Percentiles rank a stretch among this genome's conserved stretches.
Evolutionary conservation across 2,329 filamentous ascomycete species (phyloP).

Genomic region (Ophiocordyceps unilateralis): DNA sequence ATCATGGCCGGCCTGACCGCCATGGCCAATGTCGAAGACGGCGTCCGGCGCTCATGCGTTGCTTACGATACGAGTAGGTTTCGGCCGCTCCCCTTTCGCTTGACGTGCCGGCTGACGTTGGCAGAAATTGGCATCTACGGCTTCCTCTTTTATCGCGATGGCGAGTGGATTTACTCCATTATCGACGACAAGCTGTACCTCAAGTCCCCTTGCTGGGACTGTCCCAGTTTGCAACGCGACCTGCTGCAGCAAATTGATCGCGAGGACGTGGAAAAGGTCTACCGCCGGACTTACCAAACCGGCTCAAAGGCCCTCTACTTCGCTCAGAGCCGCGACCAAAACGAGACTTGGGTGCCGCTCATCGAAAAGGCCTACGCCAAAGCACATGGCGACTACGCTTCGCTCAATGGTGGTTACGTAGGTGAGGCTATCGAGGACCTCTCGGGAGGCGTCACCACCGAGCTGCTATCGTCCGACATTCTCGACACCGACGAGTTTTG

Average conservation of each 20-base stretch:
- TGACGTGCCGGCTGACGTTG: background rate
- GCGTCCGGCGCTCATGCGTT: slow-evolving; percentile 60
- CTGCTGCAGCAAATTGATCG: slow-evolving; percentile 61
- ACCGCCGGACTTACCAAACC: slow-evolving; percentile 53
- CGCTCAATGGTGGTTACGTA: slow-evolving; percentile 54
- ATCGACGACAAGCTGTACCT: slow-evolving; percentile 84
- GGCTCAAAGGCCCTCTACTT: slow-evolving; percentile 67
- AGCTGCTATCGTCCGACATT: slow-evolving; percentile 52
- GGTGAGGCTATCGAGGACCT: slow-evolving; percentile 43
- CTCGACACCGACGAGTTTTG: slow-evolving; percentile 70
- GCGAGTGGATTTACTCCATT: slow-evolving; percentile 83
- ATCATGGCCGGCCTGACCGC: slow-evolving; percentile 64
- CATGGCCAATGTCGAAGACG: slow-evolving; percentile 52
- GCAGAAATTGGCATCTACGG: slow-evolving; percentile 62
- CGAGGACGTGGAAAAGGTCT: slow-evolving; percentile 53
- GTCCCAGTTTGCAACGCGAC: slow-evolving; percentile 56
- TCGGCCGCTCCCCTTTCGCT: background rate
- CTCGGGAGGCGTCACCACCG: slow-evolving; percentile 52
- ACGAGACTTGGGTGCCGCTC: slow-evolving; percentile 69
- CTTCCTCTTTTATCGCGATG: slow-evolving; percentile 76
- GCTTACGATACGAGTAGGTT: slow-evolving; percentile 45
- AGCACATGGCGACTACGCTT: slow-evolving; percentile 60
- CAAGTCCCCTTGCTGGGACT: slow-evolving; percentile 67
- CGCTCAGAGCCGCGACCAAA: slow-evolving; percentile 55
- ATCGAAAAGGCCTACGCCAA: slow-evolving; percentile 76